Conservation (phyloP, 2,329 filamentous ascomycete species). For the Aspergillus jensenii region DNA sequence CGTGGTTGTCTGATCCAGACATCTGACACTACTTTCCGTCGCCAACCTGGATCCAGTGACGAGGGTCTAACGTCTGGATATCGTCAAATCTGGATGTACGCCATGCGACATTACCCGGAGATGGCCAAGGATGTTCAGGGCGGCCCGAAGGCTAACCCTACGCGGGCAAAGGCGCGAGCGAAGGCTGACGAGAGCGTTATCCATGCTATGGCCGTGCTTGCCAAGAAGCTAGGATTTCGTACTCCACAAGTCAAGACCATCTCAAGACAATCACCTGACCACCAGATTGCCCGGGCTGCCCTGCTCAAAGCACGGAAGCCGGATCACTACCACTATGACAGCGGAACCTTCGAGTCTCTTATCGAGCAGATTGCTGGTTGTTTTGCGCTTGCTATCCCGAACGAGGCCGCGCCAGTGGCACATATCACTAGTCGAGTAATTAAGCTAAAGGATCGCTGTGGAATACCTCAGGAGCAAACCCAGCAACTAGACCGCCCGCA, state of each 20-base stretch:
- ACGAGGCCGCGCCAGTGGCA: too few species aligned
- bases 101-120: conserved; percentile 30
- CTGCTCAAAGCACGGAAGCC: conserved; percentile 23
- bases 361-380: conserved; percentile 18
- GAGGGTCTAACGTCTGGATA: conserved; percentile 20
- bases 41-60: conserved; percentile 5
- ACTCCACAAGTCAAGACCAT: conserved; percentile 17
- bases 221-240: conserved; percentile 19
- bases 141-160: background rate
- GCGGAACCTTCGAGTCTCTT: conserved; percentile 15
- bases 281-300: conserved; percentile 16
- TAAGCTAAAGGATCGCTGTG: too few species aligned
- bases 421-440: too few species aligned
- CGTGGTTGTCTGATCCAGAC: conserved; percentile 20
- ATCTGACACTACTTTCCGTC: conserved; percentile 25
- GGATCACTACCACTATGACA: conserved; percentile 18
- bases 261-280: conserved; percentile 19
- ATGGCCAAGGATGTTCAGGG: conserved; percentile 15
- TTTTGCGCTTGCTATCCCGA: conserved; percentile 19
- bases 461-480: too few species aligned
- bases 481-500: too few species aligned
- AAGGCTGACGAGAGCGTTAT: conserved; percentile 20
- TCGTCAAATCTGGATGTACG: conserved; percentile 31
- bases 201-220: conserved; percentile 24
- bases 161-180: conserved; percentile 9